These are phyloP conservation scores for Mortierella claussenii DNA, from an alignment of 192 early-diverging fungal genomes.

Conservation along the genomic window DNA sequence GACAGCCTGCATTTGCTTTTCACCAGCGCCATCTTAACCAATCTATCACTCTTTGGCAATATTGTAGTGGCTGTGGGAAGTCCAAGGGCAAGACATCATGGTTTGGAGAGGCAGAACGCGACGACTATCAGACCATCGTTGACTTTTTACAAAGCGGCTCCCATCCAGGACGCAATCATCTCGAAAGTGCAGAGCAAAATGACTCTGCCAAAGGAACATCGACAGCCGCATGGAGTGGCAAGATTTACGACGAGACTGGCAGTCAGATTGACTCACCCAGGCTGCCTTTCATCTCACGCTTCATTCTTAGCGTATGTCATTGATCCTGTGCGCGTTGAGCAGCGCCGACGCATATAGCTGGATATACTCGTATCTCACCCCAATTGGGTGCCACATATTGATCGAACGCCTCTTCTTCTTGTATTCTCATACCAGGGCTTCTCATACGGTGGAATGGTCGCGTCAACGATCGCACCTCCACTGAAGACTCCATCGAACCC, in stretches of 20 bases:
- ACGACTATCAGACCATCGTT: constrained; percentile 51
- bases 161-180: constrained; percentile 1
- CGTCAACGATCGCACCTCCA: constrained; percentile 46
- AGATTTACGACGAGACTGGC: constrained; percentile 39
- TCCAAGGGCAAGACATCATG: constrained; percentile 56
- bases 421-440: constrained; percentile 12
- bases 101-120: constrained; percentile 51
- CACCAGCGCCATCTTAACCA: too few species aligned
- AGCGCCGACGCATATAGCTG: too few species aligned
- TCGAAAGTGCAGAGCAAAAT: not conserved
- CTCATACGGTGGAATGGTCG: constrained; percentile 47
- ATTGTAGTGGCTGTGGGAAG: constrained; percentile 54
- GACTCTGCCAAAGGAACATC: constrained; percentile 2
- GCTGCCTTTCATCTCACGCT: constrained; percentile 37
- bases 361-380: too few species aligned
- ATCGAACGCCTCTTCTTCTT: not conserved
- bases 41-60: too few species aligned
- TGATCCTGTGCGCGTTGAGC: not conserved
- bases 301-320: constrained; percentile 31
- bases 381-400: not conserved
- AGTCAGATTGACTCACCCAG: constrained; percentile 29
- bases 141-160: constrained; percentile 46
- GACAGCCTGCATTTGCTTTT: too few species aligned
- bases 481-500: constrained; percentile 28
- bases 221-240: not conserved